Conservation (phyloP, 1,139 yeast species). For the Candida glucosophila region DNA sequence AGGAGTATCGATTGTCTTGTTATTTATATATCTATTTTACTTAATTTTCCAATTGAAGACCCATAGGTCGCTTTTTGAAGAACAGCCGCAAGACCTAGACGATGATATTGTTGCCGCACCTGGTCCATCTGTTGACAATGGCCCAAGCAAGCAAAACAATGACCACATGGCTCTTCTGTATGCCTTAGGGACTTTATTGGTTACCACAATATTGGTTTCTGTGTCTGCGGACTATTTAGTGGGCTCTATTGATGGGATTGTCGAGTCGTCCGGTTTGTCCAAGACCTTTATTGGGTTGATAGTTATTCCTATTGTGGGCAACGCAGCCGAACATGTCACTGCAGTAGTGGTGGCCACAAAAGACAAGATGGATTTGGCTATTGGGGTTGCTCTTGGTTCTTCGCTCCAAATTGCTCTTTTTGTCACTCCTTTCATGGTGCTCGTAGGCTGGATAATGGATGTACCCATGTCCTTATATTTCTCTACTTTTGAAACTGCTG, state of each 20-base stretch:
- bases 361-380: slow-evolving; percentile 94
- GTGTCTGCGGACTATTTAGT: slow-evolving; percentile 90
- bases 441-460: slow-evolving; percentile 83
- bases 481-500: slow-evolving; percentile 88
- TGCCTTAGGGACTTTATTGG: slow-evolving; percentile 40
- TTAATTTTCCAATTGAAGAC: slow-evolving; percentile 83
- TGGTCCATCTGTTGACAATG: not conserved
- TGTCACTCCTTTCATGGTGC: slow-evolving; percentile 90
- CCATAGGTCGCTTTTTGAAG: slow-evolving; percentile 52
- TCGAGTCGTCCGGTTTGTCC: slow-evolving; percentile 73
- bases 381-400: slow-evolving; percentile 97
- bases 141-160: too few relatives aligned
- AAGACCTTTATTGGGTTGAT: slow-evolving; percentile 93
- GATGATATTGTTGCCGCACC: slow-evolving; percentile 27
- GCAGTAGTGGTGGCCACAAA: slow-evolving; percentile 92
- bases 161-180: slow-evolving; percentile 33
- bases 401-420: slow-evolving; percentile 91
- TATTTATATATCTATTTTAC: slow-evolving; percentile 71
- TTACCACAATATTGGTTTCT: slow-evolving; percentile 75
- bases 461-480: slow-evolving; percentile 91
- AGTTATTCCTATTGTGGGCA: slow-evolving; percentile 92
- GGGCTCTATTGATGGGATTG: slow-evolving; percentile 85
- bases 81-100: slow-evolving; percentile 28
- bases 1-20: slow-evolving; percentile 74
- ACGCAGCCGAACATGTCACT: slow-evolving; percentile 97